Conservation (phyloP, 192 early-diverging fungal genomes). For the Obelidium mucronatum region DNA sequence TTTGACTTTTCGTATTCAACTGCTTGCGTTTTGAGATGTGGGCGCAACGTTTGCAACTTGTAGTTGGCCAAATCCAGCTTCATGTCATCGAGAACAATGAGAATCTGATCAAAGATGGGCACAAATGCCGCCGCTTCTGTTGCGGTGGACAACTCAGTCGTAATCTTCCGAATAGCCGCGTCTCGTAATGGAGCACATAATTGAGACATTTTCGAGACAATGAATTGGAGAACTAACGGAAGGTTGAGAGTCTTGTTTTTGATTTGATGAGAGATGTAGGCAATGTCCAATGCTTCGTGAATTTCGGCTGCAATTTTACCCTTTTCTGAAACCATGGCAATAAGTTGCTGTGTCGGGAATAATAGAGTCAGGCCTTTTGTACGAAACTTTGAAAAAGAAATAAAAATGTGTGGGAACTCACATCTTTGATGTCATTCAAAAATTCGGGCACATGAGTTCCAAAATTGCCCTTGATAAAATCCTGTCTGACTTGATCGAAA, state of each 20-base stretch:
- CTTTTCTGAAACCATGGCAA: constrained; percentile 66
- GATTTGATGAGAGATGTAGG: constrained; percentile 73
- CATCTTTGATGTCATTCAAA: constrained; percentile 64
- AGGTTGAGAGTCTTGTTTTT: constrained; percentile 65
- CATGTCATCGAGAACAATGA: constrained; percentile 79
- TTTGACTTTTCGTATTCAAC: constrained; percentile 77
- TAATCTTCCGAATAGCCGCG: constrained; percentile 51
- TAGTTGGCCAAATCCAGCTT: constrained; percentile 84
- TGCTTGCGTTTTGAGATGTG: constrained; percentile 71
- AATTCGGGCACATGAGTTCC: constrained; percentile 59
- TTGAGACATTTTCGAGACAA: constrained; percentile 67
- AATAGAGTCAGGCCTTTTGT: no score
- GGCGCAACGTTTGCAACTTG: constrained; percentile 68
- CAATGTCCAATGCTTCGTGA: constrained; percentile 70
- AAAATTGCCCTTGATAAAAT: constrained; percentile 58
- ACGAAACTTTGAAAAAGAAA: constrained; percentile 14
- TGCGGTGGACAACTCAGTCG: constrained; percentile 1
- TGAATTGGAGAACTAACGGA: constrained; percentile 46
- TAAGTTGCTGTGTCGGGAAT: constrained; percentile 65
- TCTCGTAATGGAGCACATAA: constrained; percentile 85
- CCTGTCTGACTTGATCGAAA: constrained; percentile 71
- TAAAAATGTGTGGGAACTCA: constrained; percentile 37
- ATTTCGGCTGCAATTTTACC: constrained; percentile 64
- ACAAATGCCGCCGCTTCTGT: constrained; percentile 22
- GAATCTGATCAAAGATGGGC: constrained; percentile 56